These are phyloP conservation scores for Leccinum variicolor DNA, from an alignment of 768 basidiomycete genomes.

Conservation along the genomic window DNA sequence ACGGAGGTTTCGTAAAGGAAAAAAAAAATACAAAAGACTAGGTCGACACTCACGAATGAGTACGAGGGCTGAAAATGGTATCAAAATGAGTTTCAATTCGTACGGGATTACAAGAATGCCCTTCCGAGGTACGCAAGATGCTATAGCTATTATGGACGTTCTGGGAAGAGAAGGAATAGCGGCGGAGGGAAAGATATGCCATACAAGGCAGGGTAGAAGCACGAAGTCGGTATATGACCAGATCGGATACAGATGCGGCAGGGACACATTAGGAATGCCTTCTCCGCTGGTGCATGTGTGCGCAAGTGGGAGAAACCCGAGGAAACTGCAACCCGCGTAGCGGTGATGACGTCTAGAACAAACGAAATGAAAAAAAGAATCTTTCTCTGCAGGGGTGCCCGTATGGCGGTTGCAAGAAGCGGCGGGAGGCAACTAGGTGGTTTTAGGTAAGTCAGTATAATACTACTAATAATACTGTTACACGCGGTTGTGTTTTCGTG, in stretches of 20 bases:
- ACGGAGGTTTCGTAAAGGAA: conserved; percentile 4
- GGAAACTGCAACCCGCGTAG: conserved; percentile 21
- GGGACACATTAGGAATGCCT: conserved; percentile 21
- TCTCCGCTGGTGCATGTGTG: conserved; percentile 19
- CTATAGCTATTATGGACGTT: conserved; percentile 3
- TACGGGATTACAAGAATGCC: conserved; percentile 21
- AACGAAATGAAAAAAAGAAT: conserved; percentile 19
- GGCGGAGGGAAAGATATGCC: conserved; percentile 4
- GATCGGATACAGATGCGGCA: conserved; percentile 22
- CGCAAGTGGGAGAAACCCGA: conserved; percentile 16
- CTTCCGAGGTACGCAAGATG: conserved; percentile 6
- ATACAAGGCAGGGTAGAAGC: conserved; percentile 16
- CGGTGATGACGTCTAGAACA: conserved; percentile 20
- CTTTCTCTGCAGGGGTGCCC: conserved; percentile 16
- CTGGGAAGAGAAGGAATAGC: conserved; percentile 8
- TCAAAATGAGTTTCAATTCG: conserved; percentile 19
- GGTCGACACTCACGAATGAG: conserved; percentile 12
- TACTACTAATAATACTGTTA: conserved; percentile 35
- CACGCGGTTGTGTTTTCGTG: conserved; percentile 24
- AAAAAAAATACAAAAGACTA: background rate
- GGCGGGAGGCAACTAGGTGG: conserved; percentile 25
- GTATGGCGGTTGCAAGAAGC: conserved; percentile 29
- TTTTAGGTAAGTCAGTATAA: conserved; percentile 32
- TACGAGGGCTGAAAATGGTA: conserved; percentile 6
- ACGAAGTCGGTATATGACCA: conserved; percentile 12